Percentiles rank a stretch among this genome's conserved stretches.
These are phyloP conservation scores for Penicillium egyptiacum DNA, from an alignment of 495 filamentous ascomycete genomes.

Conservation along the genomic window DNA sequence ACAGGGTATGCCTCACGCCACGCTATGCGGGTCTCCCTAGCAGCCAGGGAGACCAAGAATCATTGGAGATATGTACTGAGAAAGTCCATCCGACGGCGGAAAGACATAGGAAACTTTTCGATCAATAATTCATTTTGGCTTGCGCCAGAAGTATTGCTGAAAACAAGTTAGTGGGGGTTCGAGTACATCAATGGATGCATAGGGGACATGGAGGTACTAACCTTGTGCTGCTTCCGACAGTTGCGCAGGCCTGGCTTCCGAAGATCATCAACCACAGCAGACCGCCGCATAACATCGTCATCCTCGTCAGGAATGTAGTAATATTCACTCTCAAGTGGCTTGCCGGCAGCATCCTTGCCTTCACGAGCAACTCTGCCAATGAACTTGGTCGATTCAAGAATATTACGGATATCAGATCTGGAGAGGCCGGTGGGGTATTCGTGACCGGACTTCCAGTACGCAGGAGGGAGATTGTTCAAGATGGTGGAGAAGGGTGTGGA, in stretches of 20 bases:
- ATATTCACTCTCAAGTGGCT: slow-evolving; percentile 90
- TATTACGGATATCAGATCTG: slow-evolving; percentile 60
- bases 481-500: slow-evolving; percentile 89
- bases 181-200: slow-evolving; percentile 5
- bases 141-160: slow-evolving; percentile 94
- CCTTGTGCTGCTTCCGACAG: slow-evolving; percentile 96
- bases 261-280: slow-evolving; percentile 81
- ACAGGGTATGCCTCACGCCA: slow-evolving; percentile 54
- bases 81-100: slow-evolving; percentile 23
- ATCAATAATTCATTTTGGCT: slow-evolving; percentile 56
- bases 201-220: slow-evolving; percentile 41
- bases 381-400: slow-evolving; percentile 71
- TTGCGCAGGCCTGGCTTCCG: slow-evolving; percentile 83
- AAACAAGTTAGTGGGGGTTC: slow-evolving; percentile 20
- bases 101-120: slow-evolving; percentile 4
- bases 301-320: slow-evolving; percentile 96
- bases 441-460: slow-evolving; percentile 51
- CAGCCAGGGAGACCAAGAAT: slow-evolving; percentile 30
- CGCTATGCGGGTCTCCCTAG: slow-evolving; percentile 47
- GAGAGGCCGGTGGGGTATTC: slow-evolving; percentile 48
- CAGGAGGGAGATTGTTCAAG: slow-evolving; percentile 75
- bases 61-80: slow-evolving; percentile 47
- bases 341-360: slow-evolving; percentile 95
- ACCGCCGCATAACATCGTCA: slow-evolving; percentile 69
- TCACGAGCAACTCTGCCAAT: slow-evolving; percentile 85